Conservation (phyloP, 768 basidiomycete species). For the Auricularia cornea region DNA sequence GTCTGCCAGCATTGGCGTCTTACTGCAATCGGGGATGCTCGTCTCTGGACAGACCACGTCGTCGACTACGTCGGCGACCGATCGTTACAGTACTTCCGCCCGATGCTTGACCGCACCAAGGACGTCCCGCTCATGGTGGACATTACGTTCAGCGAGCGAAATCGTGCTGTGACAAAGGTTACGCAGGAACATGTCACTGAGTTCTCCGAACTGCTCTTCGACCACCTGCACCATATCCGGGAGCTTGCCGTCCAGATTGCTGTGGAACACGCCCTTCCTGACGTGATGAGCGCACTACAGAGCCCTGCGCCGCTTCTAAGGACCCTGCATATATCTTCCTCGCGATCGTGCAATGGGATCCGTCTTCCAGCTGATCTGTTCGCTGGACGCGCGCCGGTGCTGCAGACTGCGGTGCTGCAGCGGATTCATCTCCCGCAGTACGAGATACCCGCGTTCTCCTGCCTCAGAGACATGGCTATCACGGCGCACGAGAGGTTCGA, state of each 20-base stretch:
- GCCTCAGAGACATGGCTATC: neutral
- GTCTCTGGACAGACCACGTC: slow-evolving; percentile 42
- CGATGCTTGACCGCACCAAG: neutral
- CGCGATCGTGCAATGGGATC: neutral
- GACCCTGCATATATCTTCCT: neutral
- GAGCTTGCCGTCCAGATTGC: neutral
- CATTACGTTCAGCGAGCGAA: neutral
- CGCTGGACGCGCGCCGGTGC: neutral
- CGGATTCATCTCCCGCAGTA: neutral
- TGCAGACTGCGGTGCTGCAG: neutral
- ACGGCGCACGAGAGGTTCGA: neutral
- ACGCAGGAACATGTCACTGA: neutral
- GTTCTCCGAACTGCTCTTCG: neutral
- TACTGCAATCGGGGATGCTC: slow-evolving; percentile 38
- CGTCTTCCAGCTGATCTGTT: neutral
- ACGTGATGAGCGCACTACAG: neutral
- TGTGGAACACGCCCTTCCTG: neutral
- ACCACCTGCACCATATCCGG: neutral
- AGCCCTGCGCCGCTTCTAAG: neutral
- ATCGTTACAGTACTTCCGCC: neutral
- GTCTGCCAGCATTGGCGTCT: slow-evolving; percentile 50
- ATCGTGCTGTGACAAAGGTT: neutral
- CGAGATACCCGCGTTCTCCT: neutral
- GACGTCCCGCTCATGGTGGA: neutral
- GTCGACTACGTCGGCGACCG: neutral